phyloP scores from a whole-genome alignment of 2,329 filamentous ascomycete genomes.

The Reticulascus tulasneorum region DNA sequence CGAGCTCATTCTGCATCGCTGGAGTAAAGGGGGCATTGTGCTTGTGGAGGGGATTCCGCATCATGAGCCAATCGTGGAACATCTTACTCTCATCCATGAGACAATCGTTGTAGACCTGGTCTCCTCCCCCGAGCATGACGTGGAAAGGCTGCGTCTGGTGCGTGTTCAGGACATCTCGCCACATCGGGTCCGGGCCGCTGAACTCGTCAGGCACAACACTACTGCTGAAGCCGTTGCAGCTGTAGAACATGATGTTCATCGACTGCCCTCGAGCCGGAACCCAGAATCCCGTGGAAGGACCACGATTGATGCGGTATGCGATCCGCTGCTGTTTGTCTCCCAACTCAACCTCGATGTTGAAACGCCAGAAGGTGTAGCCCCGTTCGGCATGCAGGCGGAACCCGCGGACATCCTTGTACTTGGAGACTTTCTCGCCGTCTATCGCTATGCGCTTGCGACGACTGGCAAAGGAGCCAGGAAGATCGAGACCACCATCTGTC shows the following conservation, averaged over 20 bases:
- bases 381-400: conserved; percentile 79
- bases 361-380: conserved; percentile 94
- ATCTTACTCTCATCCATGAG: conserved; percentile 70
- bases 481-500: conserved; percentile 40
- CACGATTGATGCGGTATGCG: conserved; percentile 91
- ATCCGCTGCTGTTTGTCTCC: conserved; percentile 74
- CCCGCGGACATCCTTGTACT: conserved; percentile 79
- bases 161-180: conserved; percentile 90
- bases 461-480: conserved; percentile 49
- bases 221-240: conserved; percentile 91
- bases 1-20: conserved; percentile 84
- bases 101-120: conserved; percentile 93
- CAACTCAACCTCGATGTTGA: conserved; percentile 91
- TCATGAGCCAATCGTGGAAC: conserved; percentile 81
- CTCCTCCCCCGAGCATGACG: conserved; percentile 95
- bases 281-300: conserved; percentile 89
- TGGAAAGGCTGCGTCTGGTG: conserved; percentile 93
- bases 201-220: conserved; percentile 74
- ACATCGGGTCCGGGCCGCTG: conserved; percentile 91
- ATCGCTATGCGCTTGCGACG: conserved; percentile 48
- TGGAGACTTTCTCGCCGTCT: conserved; percentile 77
- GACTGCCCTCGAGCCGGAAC: conserved; percentile 77
- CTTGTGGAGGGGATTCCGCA: conserved; percentile 76
- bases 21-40: conserved; percentile 71
- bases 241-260: conserved; percentile 99